Conservation (phyloP, 176 grass and related monocot genomes). For the Lolium perenne region DNA sequence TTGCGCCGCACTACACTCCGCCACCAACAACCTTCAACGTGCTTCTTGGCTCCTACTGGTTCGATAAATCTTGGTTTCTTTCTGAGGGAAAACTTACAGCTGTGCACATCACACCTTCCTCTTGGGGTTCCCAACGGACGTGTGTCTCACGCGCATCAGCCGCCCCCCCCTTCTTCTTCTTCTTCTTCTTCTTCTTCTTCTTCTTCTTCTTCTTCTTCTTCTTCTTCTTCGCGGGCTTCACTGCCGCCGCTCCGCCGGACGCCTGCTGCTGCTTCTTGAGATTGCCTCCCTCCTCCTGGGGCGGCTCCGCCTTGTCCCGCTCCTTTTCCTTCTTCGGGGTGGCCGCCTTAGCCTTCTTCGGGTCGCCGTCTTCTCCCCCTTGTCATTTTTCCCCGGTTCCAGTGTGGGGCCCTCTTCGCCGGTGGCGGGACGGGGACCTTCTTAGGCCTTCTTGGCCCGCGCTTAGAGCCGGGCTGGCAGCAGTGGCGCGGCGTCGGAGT, state of each 20-base stretch:
- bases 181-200: conserved; percentile 38
- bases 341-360: conserved; percentile 29
- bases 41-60: too few species aligned
- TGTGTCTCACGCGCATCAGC: too few species aligned
- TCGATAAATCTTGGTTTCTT: too few species aligned
- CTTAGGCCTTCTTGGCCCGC: background rate
- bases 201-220: conserved; percentile 44
- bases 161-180: conserved; percentile 11
- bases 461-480: background rate
- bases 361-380: conserved; percentile 17
- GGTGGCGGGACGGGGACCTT: background rate
- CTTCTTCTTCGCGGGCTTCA: conserved; percentile 24
- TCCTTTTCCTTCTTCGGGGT: background rate
- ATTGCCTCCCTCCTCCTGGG: conserved; percentile 8
- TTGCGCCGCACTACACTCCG: too few species aligned
- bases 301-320: background rate
- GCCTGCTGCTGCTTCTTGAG: conserved; percentile 39
- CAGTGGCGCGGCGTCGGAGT: background rate
- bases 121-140: too few species aligned
- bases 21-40: too few species aligned
- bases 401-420: background rate
- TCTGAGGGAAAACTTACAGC: too few species aligned
- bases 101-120: too few species aligned
- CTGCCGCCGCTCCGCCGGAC: background rate
- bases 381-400: background rate